Conservation (phyloP, 2,329 filamentous ascomycete species). For the Aciculosporium take region DNA sequence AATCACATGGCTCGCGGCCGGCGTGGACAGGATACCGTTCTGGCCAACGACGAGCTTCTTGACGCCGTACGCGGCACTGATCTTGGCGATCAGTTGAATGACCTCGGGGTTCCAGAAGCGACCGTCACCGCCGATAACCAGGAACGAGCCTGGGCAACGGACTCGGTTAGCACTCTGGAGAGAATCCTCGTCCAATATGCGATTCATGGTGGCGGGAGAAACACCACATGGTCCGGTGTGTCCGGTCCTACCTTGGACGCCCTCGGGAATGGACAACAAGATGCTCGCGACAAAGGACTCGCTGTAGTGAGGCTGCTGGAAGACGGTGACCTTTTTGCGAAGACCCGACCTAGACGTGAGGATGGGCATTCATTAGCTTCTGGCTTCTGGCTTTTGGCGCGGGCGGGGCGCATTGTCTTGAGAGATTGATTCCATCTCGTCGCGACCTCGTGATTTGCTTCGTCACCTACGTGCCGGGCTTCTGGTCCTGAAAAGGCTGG, state of each 20-base stretch:
- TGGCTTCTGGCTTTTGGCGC: background rate
- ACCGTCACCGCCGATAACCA: constrained; percentile 95
- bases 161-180: background rate
- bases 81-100: constrained; percentile 92
- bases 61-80: constrained; percentile 89
- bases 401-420: no score
- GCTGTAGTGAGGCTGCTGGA: constrained; percentile 89
- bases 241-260: constrained; percentile 50
- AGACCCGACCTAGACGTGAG: constrained; percentile 63
- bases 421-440: no score
- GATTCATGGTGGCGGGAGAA: background rate
- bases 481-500: constrained; percentile 86
- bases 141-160: constrained; percentile 47
- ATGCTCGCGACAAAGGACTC: constrained; percentile 92
- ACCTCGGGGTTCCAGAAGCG: constrained; percentile 96
- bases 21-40: constrained; percentile 90
- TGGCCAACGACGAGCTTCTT: constrained; percentile 98
- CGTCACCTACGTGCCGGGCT: constrained; percentile 86
- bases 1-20: constrained; percentile 90
- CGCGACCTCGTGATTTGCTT: background rate
- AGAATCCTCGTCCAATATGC: background rate
- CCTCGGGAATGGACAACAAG: constrained; percentile 90
- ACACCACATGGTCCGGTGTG: background rate
- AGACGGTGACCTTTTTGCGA: constrained; percentile 96
- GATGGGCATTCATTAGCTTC: background rate